A percentile compares a stretch with the other conserved stretches of the same genome.
Conservation (phyloP, 1,139 yeast species). For the Protomyces pachydermus region DNA sequence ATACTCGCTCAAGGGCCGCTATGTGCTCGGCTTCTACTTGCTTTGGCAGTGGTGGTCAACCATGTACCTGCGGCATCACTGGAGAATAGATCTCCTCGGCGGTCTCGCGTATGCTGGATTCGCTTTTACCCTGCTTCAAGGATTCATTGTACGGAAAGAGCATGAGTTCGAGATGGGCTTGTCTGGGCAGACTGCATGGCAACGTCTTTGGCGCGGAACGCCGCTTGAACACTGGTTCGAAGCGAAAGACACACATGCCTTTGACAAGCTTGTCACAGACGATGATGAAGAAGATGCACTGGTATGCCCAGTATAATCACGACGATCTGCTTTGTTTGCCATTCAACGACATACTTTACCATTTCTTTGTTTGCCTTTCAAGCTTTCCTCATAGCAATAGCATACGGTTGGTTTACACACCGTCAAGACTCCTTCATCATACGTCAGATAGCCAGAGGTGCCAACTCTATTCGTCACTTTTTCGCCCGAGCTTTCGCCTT, state of each 20-base stretch:
- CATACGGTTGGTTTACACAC: too few species aligned
- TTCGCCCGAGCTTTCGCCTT: constrained; percentile 11
- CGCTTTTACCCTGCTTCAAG: constrained; percentile 37
- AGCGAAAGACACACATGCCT: neutral
- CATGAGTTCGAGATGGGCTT: constrained; percentile 10
- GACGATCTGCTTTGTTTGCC: neutral
- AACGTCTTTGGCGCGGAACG: constrained; percentile 17
- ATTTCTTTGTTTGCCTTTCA: neutral
- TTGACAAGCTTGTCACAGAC: neutral
- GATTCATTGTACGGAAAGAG: constrained; percentile 7
- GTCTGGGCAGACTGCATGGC: constrained; percentile 17
- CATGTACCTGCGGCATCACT: constrained; percentile 67
- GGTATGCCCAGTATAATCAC: neutral
- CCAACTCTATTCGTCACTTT: neutral
- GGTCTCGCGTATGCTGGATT: constrained; percentile 52
- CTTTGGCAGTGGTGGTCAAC: constrained; percentile 69
- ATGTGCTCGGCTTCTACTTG: constrained; percentile 40
- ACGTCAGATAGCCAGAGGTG: too few species aligned
- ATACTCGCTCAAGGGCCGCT: constrained; percentile 39
- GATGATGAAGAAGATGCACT: neutral
- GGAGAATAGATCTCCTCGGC: constrained; percentile 55
- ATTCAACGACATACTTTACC: neutral
- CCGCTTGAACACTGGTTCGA: constrained; percentile 14
- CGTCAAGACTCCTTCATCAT: too few species aligned
- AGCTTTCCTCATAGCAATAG: neutral